Conservation (phyloP, 2,329 filamentous ascomycete species). For the Paradendryphiella salina region DNA sequence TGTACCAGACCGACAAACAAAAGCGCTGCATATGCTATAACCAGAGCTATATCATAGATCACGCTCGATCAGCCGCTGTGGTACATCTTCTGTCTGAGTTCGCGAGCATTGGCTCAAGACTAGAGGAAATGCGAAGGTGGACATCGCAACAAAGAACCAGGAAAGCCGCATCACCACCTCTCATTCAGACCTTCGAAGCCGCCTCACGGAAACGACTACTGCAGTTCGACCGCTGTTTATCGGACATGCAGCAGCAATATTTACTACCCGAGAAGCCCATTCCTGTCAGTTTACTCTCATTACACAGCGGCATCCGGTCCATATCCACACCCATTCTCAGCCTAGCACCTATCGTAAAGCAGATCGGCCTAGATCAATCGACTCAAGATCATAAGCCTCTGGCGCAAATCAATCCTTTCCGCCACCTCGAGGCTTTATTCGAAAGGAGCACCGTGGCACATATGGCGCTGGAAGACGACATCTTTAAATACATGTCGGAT, state of each 20-base stretch:
- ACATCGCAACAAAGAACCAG: constrained; percentile 19
- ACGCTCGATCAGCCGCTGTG: constrained; percentile 42
- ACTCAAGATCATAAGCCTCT: constrained; percentile 54
- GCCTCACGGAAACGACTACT: constrained; percentile 61
- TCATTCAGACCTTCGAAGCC: constrained; percentile 71
- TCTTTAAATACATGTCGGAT: constrained; percentile 65
- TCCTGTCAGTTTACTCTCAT: constrained; percentile 67
- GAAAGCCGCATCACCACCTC: constrained; percentile 39
- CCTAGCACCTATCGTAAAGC: constrained; percentile 63
- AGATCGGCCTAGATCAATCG: neutral
- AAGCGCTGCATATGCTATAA: constrained; percentile 40
- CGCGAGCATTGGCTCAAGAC: constrained; percentile 52
- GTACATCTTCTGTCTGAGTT: constrained; percentile 51
- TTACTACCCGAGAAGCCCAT: constrained; percentile 58
- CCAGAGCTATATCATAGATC: constrained; percentile 46
- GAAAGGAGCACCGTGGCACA: constrained; percentile 71
- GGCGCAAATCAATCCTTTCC: constrained; percentile 58
- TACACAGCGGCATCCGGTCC: constrained; percentile 62
- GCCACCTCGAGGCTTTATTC: constrained; percentile 78
- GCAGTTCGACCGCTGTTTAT: constrained; percentile 62
- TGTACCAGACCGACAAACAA: constrained; percentile 59
- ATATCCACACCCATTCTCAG: constrained; percentile 60
- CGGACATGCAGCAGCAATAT: constrained; percentile 63
- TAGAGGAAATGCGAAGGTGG: constrained; percentile 58
- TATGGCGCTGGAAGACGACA: constrained; percentile 63